A percentile compares a stretch with the other conserved stretches of the same genome.
phyloP scores from a whole-genome alignment of 2,329 filamentous ascomycete genomes.

The Verticillium nubilum region DNA sequence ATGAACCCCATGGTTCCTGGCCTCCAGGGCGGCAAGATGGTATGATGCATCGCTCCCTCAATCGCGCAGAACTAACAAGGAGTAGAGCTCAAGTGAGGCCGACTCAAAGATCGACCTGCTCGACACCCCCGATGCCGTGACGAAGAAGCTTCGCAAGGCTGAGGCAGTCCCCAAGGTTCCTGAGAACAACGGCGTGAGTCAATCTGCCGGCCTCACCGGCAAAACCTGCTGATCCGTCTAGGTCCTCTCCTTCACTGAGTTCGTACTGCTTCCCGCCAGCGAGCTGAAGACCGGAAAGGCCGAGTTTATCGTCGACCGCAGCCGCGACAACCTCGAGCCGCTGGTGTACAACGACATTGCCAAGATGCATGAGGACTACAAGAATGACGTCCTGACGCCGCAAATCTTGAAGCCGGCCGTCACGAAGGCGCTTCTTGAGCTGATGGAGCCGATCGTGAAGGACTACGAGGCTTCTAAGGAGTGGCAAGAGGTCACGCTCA shows the following conservation, averaged over 20 bases:
- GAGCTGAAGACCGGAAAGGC: slow-evolving; percentile 51
- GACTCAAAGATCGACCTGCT: slow-evolving; percentile 94
- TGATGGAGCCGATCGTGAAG: slow-evolving; percentile 72
- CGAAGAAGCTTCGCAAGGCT: slow-evolving; percentile 83
- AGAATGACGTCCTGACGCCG: slow-evolving; percentile 73
- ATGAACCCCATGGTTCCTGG: slow-evolving; percentile 91
- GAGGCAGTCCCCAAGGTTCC: slow-evolving; percentile 68
- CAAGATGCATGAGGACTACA: slow-evolving; percentile 75
- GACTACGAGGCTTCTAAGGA: slow-evolving; percentile 66
- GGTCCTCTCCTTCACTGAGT: slow-evolving; percentile 72
- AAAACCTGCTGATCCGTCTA: not conserved
- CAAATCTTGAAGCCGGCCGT: slow-evolving; percentile 86
- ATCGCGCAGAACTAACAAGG: not conserved
- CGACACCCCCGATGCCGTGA: slow-evolving; percentile 67
- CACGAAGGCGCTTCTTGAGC: slow-evolving; percentile 62
- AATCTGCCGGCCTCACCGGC: not conserved
- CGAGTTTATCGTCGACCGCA: slow-evolving; percentile 63
- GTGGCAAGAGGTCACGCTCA: slow-evolving; percentile 69
- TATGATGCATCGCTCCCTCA: not conserved
- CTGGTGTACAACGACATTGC: slow-evolving; percentile 74
- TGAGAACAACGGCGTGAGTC: slow-evolving; percentile 72
- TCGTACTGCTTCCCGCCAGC: slow-evolving; percentile 73
- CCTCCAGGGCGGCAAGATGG: slow-evolving; percentile 79
- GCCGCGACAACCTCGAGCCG: slow-evolving; percentile 61
- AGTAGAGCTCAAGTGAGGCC: slow-evolving; percentile 16